Evolutionary conservation across 306 rosid genomes (phyloP).

Genomic region (barrel medic (Medicago truncatula)): MtrunA17r5.0-ANR NC_053044.1:10183501-10184000

Average conservation of each 20-base stretch:
- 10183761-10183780: slow-evolving; percentile 42
- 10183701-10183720: neutral
- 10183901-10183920: no score
- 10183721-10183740: slow-evolving; percentile 17
- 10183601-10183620: slow-evolving; percentile 43
- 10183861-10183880: no score
- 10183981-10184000: no score
- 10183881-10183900: no score
- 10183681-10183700: slow-evolving; percentile 46
- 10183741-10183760: slow-evolving; percentile 30
- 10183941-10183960: no score
- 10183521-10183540: neutral
- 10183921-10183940: no score
- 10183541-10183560: slow-evolving; percentile 14
- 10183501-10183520: no score
- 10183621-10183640: slow-evolving; percentile 35
- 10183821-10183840: no score
- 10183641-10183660: slow-evolving; percentile 2
- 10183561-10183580: slow-evolving; percentile 42
- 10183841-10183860: no score
- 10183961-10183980: no score
- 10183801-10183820: neutral
- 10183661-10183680: slow-evolving; percentile 29
- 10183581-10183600: neutral
- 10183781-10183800: slow-evolving; percentile 28